These are phyloP conservation scores for Viola odorata DNA, from an alignment of 345 rosid genomes.

Conservation along the genomic window DNA sequence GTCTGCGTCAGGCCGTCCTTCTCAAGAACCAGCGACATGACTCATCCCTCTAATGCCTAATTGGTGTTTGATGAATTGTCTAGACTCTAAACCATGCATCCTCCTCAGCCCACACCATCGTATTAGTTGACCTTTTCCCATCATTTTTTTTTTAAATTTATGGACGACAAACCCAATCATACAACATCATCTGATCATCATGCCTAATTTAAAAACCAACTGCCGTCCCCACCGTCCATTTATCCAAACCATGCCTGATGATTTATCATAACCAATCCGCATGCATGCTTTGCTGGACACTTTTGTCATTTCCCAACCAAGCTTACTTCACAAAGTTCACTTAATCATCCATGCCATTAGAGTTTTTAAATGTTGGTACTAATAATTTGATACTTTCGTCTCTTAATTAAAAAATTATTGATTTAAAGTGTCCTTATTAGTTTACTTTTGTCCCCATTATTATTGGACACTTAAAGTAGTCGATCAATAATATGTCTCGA, in stretches of 20 bases:
- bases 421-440: no score
- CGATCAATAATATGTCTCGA: no score
- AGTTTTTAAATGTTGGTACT: no score
- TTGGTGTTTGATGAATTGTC: background rate
- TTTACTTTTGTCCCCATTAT: background rate
- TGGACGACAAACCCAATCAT: background rate
- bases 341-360: no score
- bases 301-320: constrained; percentile 9
- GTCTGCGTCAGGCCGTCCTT: constrained; percentile 1
- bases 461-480: no score
- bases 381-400: no score
- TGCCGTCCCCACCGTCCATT: constrained; percentile 23
- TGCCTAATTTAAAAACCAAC: background rate
- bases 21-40: background rate
- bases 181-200: constrained; percentile 3
- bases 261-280: constrained; percentile 8
- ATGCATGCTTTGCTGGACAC: constrained; percentile 18
- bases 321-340: no score
- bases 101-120: background rate
- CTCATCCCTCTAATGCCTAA: constrained; percentile 2
- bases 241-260: constrained; percentile 10
- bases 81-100: background rate
- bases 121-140: background rate
- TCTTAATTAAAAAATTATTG: no score
- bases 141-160: background rate